Percentiles rank a stretch among this genome's conserved stretches.
phyloP scores from a whole-genome alignment of 306 rosid genomes.

The Trifolium fragiferum region DNA sequence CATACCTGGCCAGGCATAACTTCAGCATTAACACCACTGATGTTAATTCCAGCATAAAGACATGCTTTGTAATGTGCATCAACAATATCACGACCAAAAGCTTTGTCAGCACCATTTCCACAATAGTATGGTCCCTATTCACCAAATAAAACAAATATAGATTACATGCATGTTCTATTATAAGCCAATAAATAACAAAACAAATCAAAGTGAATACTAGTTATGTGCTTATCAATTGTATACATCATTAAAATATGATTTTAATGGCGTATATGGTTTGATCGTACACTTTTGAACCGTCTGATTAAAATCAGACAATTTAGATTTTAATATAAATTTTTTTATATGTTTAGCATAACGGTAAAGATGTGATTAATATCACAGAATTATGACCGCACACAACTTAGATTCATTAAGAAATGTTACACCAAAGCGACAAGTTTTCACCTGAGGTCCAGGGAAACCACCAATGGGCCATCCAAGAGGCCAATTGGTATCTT shows the following conservation, averaged over 20 bases:
- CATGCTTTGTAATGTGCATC: conserved; percentile 92
- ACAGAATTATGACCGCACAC: no score
- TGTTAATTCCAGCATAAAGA: conserved; percentile 81
- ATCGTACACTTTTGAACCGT: no score
- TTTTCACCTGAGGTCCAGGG: conserved; percentile 86
- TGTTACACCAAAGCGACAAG: neutral
- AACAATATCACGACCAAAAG: conserved; percentile 88
- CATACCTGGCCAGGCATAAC: conserved; percentile 94
- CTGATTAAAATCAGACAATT: no score
- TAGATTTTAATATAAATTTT: no score
- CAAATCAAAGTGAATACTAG: no score
- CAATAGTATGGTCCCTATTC: conserved; percentile 92
- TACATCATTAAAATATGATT: no score
- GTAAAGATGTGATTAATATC: no score
- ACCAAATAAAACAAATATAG: neutral
- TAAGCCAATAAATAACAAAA: no score
- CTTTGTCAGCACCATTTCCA: conserved; percentile 80
- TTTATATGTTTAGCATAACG: no score
- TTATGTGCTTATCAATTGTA: no score
- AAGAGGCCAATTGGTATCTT: conserved; percentile 75
- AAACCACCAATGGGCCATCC: conserved; percentile 94
- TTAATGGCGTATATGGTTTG: no score
- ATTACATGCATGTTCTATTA: no score
- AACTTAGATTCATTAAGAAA: neutral
- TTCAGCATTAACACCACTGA: conserved; percentile 90